Percentiles rank a stretch among this genome's conserved stretches.
These are phyloP conservation scores for Periconia digitata DNA, from an alignment of 2,329 filamentous ascomycete species.

Conservation along the genomic window DNA sequence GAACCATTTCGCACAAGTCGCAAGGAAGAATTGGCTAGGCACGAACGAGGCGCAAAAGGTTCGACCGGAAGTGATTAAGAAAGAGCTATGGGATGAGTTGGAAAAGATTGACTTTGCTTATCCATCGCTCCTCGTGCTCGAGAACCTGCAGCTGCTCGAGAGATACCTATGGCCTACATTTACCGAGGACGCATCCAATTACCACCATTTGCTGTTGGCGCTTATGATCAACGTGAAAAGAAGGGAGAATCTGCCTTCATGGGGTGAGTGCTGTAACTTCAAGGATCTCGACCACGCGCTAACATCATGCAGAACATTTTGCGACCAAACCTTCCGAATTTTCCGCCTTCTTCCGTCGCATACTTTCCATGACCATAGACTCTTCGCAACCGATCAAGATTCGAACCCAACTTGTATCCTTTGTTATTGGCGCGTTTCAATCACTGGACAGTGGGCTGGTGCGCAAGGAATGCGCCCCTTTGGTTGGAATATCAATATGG, in stretches of 20 bases:
- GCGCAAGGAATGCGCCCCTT: conserved; percentile 91
- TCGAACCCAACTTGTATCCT: conserved; percentile 81
- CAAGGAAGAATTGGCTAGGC: conserved; percentile 83
- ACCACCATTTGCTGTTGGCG: conserved; percentile 84
- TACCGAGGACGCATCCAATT: conserved; percentile 83
- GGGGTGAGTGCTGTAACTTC: conserved; percentile 61
- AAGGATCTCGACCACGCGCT: conserved; percentile 25
- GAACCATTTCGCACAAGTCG: conserved; percentile 67
- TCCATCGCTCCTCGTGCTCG: conserved; percentile 77
- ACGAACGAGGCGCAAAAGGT: conserved; percentile 64
- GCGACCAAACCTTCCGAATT: conserved; percentile 77
- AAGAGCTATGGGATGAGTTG: conserved; percentile 83
- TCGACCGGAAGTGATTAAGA: conserved; percentile 79
- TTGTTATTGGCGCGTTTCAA: conserved; percentile 90
- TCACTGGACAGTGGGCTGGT: conserved; percentile 87
- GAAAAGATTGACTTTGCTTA: conserved; percentile 79
- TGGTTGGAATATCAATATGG: conserved; percentile 95
- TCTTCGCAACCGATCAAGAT: conserved; percentile 46
- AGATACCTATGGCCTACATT: conserved; percentile 95
- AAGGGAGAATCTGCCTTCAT: conserved; percentile 82
- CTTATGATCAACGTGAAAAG: conserved; percentile 86
- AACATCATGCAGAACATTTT: conserved; percentile 65
- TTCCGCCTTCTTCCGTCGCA: conserved; percentile 82
- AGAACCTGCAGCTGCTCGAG: conserved; percentile 89
- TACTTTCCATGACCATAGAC: conserved; percentile 79